Base-by-base conservation (phyloP, 2,329 filamentous ascomycete genomes). In the Cadophora sp. region DNA sequence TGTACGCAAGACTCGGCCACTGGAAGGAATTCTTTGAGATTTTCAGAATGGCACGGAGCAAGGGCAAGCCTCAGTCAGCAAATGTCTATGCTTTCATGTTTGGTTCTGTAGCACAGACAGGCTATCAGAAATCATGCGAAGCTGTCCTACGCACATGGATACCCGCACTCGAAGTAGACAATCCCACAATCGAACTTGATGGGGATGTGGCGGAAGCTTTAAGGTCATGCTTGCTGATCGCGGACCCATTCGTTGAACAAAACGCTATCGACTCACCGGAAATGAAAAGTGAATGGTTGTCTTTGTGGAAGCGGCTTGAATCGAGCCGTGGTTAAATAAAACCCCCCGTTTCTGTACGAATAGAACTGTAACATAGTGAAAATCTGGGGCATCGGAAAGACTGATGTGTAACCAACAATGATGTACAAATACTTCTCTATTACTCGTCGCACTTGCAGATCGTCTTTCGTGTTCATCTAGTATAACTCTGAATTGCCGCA, bases 11-110 rank as follows among this genome's bases (percentile, higher is more conserved):
- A 22, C 80, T 81, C 66, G 73, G 75, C 20, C 79, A 87, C 70
- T 89, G 87, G 82, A 76, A 82, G 18, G 79, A 80, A 6, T 87
- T 91, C 73, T 91, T 87, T 88, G 81, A 86, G 22, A 74, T 83
- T 11, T 92, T 89, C 82, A 83, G 83, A 64, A 81, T 83, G 65
- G 82, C 86, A 4, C 78, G 88, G 16, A 80, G 84, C 48, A 83
- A 84, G 71, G 78, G 82, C 47, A 74, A 77, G 9, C 72, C 80
- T 1, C 85, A 89, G 22, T 83, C 84, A 0, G 73, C 79, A n/a
- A 74, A 75, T 18, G 80, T 90, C 70, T 92, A 92, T 73, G 76
- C 79, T 3, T 78, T 83, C 41, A 78, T 88, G 30, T 90, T 87
- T 73, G 70, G 76, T 16, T 74, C 80, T 33, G 81, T 88, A 62